A percentile compares a stretch with the other conserved stretches of the same genome.
These are phyloP conservation scores for Aspergillus carbonarius DNA, from an alignment of 2,329 filamentous ascomycete genomes.

Conservation along the genomic window DNA sequence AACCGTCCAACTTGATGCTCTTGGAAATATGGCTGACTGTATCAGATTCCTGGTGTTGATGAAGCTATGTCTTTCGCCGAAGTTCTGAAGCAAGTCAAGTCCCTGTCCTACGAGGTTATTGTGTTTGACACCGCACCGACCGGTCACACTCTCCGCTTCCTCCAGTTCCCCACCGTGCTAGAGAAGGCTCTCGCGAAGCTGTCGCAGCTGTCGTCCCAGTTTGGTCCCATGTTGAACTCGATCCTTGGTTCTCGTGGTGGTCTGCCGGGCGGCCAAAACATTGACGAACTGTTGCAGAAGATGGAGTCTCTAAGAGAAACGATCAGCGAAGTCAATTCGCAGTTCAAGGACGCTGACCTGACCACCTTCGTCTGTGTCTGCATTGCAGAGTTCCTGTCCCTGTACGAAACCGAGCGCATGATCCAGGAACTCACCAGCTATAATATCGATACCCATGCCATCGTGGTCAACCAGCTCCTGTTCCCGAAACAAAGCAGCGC, in stretches of 20 bases:
- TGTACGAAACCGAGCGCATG: conserved; percentile 99
- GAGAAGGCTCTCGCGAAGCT: conserved; percentile 98
- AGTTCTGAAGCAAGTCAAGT: conserved; percentile 98
- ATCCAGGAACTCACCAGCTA: conserved; percentile 95
- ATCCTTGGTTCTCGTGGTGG: conserved; percentile 76
- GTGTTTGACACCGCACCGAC: conserved; percentile 99
- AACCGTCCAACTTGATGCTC: neutral
- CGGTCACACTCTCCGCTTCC: conserved; percentile 95
- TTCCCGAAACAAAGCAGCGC: conserved; percentile 82
- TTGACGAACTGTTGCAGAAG: conserved; percentile 90
- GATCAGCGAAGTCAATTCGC: conserved; percentile 91
- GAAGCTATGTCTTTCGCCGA: conserved; percentile 99
- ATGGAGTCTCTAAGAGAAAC: conserved; percentile 91
- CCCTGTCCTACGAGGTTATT: conserved; percentile 96
- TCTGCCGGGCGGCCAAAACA: conserved; percentile 87
- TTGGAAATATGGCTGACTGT: conserved; percentile 7
- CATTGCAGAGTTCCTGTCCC: conserved; percentile 92
- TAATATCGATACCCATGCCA: conserved; percentile 92
- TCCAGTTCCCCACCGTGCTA: conserved; percentile 96
- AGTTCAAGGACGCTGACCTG: conserved; percentile 95
- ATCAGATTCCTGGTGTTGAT: conserved; percentile 95
- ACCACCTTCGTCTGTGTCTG: conserved; percentile 98
- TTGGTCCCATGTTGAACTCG: conserved; percentile 92
- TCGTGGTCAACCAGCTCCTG: conserved; percentile 96
- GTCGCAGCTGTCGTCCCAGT: conserved; percentile 88